These are phyloP conservation scores for Pseudodiploospora longispora DNA, from an alignment of 2,329 filamentous ascomycete genomes.

Conservation along the genomic window DNA sequence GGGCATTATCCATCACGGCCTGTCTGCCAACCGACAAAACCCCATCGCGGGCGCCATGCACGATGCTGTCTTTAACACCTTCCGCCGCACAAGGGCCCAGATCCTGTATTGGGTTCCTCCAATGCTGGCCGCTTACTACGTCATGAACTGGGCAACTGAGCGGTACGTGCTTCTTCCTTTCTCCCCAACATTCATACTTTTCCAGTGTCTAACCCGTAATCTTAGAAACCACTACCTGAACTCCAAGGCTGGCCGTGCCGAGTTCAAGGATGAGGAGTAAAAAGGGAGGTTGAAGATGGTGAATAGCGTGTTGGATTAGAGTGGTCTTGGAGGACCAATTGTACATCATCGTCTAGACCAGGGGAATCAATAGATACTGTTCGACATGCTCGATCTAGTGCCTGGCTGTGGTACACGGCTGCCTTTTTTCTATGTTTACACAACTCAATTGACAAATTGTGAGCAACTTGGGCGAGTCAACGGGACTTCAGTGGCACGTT, in stretches of 20 bases:
- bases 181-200: neutral
- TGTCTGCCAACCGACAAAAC: constrained; percentile 83
- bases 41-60: constrained; percentile 70
- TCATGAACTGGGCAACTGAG: constrained; percentile 86
- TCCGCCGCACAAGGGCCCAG: constrained; percentile 77
- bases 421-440: too few species aligned
- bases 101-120: constrained; percentile 84
- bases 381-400: constrained; percentile 8
- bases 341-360: constrained; percentile 36
- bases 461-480: too few species aligned
- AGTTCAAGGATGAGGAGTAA: constrained; percentile 40
- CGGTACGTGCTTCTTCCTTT: constrained; percentile 49
- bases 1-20: constrained; percentile 61
- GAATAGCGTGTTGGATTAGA: constrained; percentile 21
- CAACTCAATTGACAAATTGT: too few species aligned
- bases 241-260: constrained; percentile 64
- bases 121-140: constrained; percentile 67
- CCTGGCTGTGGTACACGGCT: too few species aligned
- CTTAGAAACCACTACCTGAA: constrained; percentile 71
- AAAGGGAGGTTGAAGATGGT: constrained; percentile 3
- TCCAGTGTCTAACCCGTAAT: neutral
- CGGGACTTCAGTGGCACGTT: too few species aligned
- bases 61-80: constrained; percentile 91
- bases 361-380: constrained; percentile 29
- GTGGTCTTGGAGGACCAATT: constrained; percentile 23